These are phyloP conservation scores for Tolypocladium guangdongense DNA, from an alignment of 2,329 filamentous ascomycete genomes.

Conservation along the genomic window DNA sequence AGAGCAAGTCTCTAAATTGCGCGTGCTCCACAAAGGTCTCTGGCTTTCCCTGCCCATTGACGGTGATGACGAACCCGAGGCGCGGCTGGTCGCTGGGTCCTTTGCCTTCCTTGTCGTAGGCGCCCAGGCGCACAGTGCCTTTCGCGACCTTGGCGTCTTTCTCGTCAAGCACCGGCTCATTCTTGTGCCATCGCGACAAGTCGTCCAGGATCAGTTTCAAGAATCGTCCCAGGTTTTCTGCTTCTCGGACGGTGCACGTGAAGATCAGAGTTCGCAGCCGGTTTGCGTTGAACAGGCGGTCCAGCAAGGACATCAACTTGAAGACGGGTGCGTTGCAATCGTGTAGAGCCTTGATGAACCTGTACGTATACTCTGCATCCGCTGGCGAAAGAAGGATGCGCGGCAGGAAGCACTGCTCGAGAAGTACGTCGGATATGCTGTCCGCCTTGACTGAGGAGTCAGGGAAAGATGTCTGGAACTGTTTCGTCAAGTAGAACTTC, in stretches of 20 bases:
- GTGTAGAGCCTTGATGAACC: slow-evolving; percentile 80
- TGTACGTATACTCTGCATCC: slow-evolving; percentile 82
- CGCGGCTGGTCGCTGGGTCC: slow-evolving; percentile 41
- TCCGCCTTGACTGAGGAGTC: slow-evolving; percentile 52
- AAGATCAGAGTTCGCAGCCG: slow-evolving; percentile 76
- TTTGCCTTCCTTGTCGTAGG: slow-evolving; percentile 71
- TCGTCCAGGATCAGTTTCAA: slow-evolving; percentile 73
- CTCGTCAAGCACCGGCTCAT: slow-evolving; percentile 43
- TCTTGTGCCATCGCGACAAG: slow-evolving; percentile 72
- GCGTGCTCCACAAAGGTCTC: slow-evolving; percentile 69
- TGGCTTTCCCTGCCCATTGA: slow-evolving; percentile 57
- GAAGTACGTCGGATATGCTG: slow-evolving; percentile 60
- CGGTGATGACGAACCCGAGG: slow-evolving; percentile 66
- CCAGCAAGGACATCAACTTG: slow-evolving; percentile 72
- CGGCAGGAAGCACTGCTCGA: slow-evolving; percentile 90
- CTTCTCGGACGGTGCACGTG: slow-evolving; percentile 79
- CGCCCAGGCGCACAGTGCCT: slow-evolving; percentile 50
- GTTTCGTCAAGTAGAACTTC: slow-evolving; percentile 58
- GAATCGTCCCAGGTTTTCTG: slow-evolving; percentile 87
- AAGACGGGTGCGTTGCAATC: slow-evolving; percentile 77
- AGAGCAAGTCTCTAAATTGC: slow-evolving; percentile 74
- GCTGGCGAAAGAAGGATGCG: slow-evolving; percentile 72
- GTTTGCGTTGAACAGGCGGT: slow-evolving; percentile 75
- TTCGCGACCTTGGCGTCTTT: slow-evolving; percentile 23
- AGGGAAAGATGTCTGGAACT: slow-evolving; percentile 72